Evolutionary conservation across 495 filamentous ascomycete species (phyloP).

Genomic region (Hypomontagnella monticulosa): DNA sequence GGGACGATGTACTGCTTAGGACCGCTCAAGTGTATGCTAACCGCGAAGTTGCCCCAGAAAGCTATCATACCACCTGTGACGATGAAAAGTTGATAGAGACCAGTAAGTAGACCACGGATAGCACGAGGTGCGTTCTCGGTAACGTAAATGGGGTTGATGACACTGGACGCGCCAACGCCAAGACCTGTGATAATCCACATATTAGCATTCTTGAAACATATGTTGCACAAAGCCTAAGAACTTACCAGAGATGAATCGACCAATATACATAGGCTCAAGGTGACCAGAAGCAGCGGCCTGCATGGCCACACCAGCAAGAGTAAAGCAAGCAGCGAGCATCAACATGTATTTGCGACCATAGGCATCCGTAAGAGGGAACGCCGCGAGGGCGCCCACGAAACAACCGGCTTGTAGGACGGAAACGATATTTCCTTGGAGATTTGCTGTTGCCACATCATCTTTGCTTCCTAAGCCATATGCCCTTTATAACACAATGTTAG

Average conservation of each 20-base stretch:
- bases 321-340: conserved; percentile 51
- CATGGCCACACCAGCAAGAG: conserved; percentile 52
- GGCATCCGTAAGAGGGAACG: conserved; percentile 61
- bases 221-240: neutral
- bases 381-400: conserved; percentile 70
- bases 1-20: conserved; percentile 71
- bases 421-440: conserved; percentile 63
- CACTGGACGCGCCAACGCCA: conserved; percentile 68
- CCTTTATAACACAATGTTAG: conserved; percentile 37
- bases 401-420: conserved; percentile 72
- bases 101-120: conserved; percentile 75
- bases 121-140: conserved; percentile 75
- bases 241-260: conserved; percentile 70
- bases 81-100: conserved; percentile 76
- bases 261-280: conserved; percentile 69
- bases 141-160: conserved; percentile 67
- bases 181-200: conserved; percentile 50
- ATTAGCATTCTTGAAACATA: neutral
- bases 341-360: conserved; percentile 62
- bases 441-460: conserved; percentile 44
- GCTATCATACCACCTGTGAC: conserved; percentile 71
- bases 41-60: conserved; percentile 70
- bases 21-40: conserved; percentile 61
- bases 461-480: conserved; percentile 47
- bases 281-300: conserved; percentile 54